Evolutionary conservation across 352 stramenopile genomes (phyloP).

Genomic region (Phytophthora megakarya): DNA sequence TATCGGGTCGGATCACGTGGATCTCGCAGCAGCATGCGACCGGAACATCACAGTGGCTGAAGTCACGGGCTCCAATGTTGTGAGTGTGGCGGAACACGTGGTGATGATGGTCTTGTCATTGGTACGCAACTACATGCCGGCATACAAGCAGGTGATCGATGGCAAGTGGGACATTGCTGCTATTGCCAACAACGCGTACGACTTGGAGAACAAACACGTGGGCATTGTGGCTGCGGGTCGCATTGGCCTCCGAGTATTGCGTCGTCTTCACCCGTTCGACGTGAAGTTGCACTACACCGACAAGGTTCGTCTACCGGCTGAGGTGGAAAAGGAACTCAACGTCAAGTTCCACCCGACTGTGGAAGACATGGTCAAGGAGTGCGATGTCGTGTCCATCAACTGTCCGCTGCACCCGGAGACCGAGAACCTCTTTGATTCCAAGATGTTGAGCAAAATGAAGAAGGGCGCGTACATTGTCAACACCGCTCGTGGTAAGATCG

Average conservation of each 20-base stretch:
- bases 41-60: constrained; percentile 48
- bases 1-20: constrained; percentile 52
- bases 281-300: constrained; percentile 57
- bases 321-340: constrained; percentile 53
- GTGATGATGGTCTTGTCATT: constrained; percentile 48
- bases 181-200: constrained; percentile 40
- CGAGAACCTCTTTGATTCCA: constrained; percentile 65
- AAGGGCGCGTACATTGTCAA: constrained; percentile 78
- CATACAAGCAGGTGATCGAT: constrained; percentile 46
- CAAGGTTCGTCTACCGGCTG: constrained; percentile 40
- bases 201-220: constrained; percentile 51
- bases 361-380: constrained; percentile 51
- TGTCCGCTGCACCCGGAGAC: constrained; percentile 73
- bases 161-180: constrained; percentile 50
- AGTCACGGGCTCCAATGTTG: constrained; percentile 50
- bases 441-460: constrained; percentile 70
- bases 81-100: constrained; percentile 53
- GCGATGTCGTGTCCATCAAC: constrained; percentile 81
- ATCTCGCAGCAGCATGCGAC: constrained; percentile 47
- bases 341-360: constrained; percentile 40
- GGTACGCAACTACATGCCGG: constrained; percentile 57
- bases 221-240: constrained; percentile 44
- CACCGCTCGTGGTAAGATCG: constrained; percentile 79
- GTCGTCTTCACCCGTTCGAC: constrained; percentile 49
- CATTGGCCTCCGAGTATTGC: constrained; percentile 45